Evolutionary conservation across 306 rosid genomes (phyloP).

Genomic region (Glycyrrhiza uralensis): DNA sequence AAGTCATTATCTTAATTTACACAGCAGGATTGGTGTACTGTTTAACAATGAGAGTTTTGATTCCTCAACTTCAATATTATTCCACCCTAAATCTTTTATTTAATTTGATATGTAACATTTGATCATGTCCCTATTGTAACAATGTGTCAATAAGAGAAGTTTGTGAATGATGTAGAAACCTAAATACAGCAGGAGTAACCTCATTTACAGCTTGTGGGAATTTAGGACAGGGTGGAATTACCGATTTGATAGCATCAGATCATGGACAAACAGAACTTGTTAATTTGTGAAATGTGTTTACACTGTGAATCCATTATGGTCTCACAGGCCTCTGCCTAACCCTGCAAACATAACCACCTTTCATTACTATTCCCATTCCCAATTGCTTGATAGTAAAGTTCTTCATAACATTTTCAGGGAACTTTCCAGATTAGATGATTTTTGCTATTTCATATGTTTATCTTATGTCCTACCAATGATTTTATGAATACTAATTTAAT

Average conservation of each 20-base stretch:
- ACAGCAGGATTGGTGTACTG: background rate
- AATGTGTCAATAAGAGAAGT: background rate
- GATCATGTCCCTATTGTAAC: background rate
- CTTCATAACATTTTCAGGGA: background rate
- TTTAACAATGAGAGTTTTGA: background rate
- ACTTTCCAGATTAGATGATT: background rate
- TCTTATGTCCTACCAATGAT: background rate
- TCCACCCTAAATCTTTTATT: background rate
- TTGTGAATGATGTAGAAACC: background rate
- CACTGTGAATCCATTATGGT: background rate
- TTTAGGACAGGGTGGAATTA: background rate
- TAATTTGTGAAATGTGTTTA: background rate
- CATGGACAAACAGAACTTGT: background rate
- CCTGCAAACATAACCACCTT: background rate
- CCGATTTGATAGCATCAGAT: slow-evolving; percentile 4
- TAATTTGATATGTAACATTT: background rate
- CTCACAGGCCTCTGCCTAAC: background rate
- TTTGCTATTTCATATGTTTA: background rate
- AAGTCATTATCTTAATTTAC: background rate
- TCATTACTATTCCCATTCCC: background rate
- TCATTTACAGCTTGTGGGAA: background rate
- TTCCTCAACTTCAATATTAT: background rate
- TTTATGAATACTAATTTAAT: background rate
- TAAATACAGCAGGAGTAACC: background rate
- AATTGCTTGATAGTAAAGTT: background rate